phyloP scores from a whole-genome alignment of 805 yeast genomes.

The Saccharomycopsis fibuligera region DNA sequence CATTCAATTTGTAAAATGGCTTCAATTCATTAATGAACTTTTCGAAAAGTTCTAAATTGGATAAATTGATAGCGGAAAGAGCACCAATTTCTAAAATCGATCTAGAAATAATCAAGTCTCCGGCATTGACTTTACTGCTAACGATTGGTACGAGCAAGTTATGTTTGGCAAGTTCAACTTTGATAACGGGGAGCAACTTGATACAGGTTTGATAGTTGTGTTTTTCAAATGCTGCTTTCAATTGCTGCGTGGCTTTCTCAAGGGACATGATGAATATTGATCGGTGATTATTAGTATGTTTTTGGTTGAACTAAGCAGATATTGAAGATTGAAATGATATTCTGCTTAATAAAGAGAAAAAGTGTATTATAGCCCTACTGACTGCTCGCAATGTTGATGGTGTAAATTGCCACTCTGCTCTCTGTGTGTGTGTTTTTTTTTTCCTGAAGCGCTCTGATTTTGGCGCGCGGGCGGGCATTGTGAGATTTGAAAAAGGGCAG shows the following conservation, averaged over 20 bases:
- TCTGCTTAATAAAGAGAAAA: too few relatives aligned
- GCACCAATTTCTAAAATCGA: slow-evolving; percentile 87
- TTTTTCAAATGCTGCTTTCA: slow-evolving; percentile 56
- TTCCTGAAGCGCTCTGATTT: too few relatives aligned
- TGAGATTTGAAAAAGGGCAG: too few relatives aligned
- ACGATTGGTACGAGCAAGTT: slow-evolving; percentile 63
- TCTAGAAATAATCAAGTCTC: slow-evolving; percentile 60
- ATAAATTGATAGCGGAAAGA: slow-evolving; percentile 59
- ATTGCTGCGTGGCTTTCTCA: slow-evolving; percentile 61
- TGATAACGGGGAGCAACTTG: slow-evolving; percentile 60
- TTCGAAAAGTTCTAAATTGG: slow-evolving; percentile 60
- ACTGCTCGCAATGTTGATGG: too few relatives aligned
- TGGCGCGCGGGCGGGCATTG: too few relatives aligned
- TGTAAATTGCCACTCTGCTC: too few relatives aligned
- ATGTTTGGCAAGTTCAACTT: slow-evolving; percentile 71
- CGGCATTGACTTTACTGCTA: slow-evolving; percentile 31
- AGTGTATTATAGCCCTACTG: too few relatives aligned
- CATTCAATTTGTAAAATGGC: slow-evolving; percentile 54
- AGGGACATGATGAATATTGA: slow-evolving; percentile 34
- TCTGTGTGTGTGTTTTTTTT: too few relatives aligned
- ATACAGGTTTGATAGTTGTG: slow-evolving; percentile 59
- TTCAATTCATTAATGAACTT: slow-evolving; percentile 67
- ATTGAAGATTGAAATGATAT: too few relatives aligned
- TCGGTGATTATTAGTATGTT: too few relatives aligned
- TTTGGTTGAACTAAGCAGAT: too few relatives aligned